Conservation (phyloP, 1,284 basidiomycete genomes). For the Melampsora medusae region DNA sequence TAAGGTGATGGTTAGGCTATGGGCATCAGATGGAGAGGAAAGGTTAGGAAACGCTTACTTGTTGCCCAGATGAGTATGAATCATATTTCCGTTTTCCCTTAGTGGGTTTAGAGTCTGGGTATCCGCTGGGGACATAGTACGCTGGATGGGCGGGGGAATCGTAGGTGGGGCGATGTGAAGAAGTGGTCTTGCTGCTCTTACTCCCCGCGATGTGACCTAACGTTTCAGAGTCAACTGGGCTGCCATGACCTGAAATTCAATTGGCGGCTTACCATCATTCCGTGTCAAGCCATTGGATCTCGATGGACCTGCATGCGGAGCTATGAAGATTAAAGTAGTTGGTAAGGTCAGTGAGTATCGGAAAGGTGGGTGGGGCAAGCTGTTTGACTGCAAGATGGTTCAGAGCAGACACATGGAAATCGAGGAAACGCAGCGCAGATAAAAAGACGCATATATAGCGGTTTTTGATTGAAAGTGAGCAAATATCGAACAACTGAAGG, state of each 20-base stretch:
- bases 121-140: not conserved
- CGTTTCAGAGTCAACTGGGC: too few species aligned
- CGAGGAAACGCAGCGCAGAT: not conserved
- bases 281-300: constrained; percentile 20
- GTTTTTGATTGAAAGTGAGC: not conserved
- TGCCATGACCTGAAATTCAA: not conserved
- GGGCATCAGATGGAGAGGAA: not conserved
- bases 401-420: not conserved
- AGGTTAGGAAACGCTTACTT: constrained; percentile 3
- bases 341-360: not conserved
- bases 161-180: too few species aligned
- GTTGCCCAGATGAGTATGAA: constrained; percentile 23
- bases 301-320: constrained; percentile 33
- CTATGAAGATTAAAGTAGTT: not conserved
- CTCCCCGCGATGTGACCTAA: too few species aligned
- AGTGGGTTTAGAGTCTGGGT: not conserved
- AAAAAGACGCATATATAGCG: not conserved
- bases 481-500: not conserved
- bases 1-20: not conserved
- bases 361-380: too few species aligned
- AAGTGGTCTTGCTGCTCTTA: too few species aligned
- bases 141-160: not conserved
- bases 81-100: constrained; percentile 41
- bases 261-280: constrained; percentile 20
- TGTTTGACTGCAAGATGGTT: too few species aligned